These are phyloP conservation scores for Naumovozyma dairenensis DNA, from an alignment of 805 yeast species.

Conservation along the genomic window DNA sequence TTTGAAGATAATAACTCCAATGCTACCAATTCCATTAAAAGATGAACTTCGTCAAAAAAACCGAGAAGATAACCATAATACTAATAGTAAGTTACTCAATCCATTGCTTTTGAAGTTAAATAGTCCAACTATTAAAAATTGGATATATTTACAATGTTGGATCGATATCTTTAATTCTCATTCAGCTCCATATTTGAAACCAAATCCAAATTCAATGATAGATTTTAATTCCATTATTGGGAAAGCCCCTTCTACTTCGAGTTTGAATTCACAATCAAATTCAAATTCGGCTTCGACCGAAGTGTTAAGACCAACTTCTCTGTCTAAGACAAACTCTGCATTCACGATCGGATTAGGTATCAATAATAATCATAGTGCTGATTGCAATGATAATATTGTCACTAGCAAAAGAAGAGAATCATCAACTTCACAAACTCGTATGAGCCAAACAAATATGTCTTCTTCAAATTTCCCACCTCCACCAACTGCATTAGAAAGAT, in stretches of 20 bases:
- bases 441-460: too few species aligned
- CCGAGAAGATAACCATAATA: too few species aligned
- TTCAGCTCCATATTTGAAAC: conserved; percentile 6
- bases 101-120: conserved; percentile 9
- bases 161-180: conserved; percentile 22
- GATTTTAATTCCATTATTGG: not conserved
- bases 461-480: too few species aligned
- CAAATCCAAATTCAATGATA: not conserved
- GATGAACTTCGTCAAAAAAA: conserved; percentile 6
- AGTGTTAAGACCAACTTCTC: not conserved
- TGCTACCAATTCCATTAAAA: conserved; percentile 11
- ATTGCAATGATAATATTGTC: not conserved
- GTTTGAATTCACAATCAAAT: not conserved
- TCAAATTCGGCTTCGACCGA: not conserved
- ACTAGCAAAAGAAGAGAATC: too few species aligned
- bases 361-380: not conserved
- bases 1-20: conserved; percentile 3
- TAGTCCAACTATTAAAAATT: conserved; percentile 10
- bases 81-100: too few species aligned
- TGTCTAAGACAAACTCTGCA: not conserved
- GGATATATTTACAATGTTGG: conserved; percentile 23
- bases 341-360: not conserved
- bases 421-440: too few species aligned
- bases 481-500: conserved; percentile 18
- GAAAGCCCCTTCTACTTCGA: not conserved